Percentiles rank a stretch among this genome's conserved stretches.
Evolutionary conservation across 2,329 filamentous ascomycete genomes (phyloP).

Genomic region (Trichoderma gracile): DNA sequence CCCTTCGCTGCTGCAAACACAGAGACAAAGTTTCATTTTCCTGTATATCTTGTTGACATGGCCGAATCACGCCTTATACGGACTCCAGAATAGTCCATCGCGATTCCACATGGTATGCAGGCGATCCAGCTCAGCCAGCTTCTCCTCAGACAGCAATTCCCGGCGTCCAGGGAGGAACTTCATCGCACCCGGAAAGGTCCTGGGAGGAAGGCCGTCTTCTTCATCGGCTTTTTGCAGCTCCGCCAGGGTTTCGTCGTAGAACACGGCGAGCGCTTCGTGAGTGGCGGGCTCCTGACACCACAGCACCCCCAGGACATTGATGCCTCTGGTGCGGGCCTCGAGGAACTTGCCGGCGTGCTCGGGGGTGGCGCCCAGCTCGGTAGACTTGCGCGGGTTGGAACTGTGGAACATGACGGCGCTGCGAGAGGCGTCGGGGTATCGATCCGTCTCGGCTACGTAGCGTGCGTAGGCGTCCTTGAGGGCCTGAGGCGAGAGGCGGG

Average conservation of each 20-base stretch:
- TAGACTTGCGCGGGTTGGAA: conserved; percentile 27
- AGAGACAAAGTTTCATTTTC: background rate
- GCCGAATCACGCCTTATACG: conserved; percentile 26
- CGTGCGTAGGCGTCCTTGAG: conserved; percentile 31
- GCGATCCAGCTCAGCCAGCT: conserved; percentile 27
- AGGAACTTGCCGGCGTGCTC: conserved; percentile 26
- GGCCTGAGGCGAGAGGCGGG: conserved; percentile 20
- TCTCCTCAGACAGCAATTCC: conserved; percentile 30
- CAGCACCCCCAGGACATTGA: conserved; percentile 23
- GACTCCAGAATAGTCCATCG: conserved; percentile 34
- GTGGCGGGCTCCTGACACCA: conserved; percentile 29
- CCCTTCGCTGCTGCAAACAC: background rate
- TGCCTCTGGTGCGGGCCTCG: conserved; percentile 30
- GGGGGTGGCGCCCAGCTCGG: background rate
- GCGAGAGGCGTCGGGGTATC: conserved; percentile 28
- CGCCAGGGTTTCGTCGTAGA: conserved; percentile 26
- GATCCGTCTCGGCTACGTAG: conserved; percentile 32
- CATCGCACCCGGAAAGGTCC: conserved; percentile 32
- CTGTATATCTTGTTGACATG: background rate
- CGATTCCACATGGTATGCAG: conserved; percentile 33
- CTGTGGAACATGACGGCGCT: conserved; percentile 28
- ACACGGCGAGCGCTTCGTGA: background rate
- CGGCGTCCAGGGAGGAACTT: conserved; percentile 28
- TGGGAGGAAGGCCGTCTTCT: background rate
- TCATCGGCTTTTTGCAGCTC: conserved; percentile 26